Conservation (phyloP, 805 yeast genomes). For the Kuraishia hungarica region DNA sequence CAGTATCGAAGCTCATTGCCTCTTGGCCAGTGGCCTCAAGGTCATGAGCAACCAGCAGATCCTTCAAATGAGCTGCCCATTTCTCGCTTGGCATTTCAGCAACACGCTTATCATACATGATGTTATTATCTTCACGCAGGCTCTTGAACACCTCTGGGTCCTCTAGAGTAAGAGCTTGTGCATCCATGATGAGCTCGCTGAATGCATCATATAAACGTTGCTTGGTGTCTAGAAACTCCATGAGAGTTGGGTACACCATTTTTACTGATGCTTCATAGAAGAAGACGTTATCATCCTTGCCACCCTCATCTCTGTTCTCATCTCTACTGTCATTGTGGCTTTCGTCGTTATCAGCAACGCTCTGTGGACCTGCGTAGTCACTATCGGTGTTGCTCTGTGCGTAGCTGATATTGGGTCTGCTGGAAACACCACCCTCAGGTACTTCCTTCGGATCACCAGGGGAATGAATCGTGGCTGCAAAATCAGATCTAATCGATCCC, state of each 20-base stretch:
- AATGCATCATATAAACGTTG: conserved; percentile 61
- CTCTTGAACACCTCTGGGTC: conserved; percentile 72
- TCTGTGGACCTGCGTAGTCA: background rate
- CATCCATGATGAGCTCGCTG: conserved; percentile 50
- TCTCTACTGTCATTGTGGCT: background rate
- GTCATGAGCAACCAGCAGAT: conserved; percentile 26
- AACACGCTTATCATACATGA: conserved; percentile 29
- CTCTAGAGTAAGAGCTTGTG: conserved; percentile 59
- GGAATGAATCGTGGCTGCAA: background rate
- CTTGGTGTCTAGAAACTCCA: conserved; percentile 70
- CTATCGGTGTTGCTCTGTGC: background rate
- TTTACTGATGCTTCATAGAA: conserved; percentile 25
- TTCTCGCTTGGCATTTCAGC: conserved; percentile 36
- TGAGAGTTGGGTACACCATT: conserved; percentile 33
- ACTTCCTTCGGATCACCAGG: background rate
- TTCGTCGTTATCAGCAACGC: background rate
- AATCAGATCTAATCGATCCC: background rate
- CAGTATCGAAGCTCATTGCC: conserved; percentile 14
- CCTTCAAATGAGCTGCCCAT: conserved; percentile 37
- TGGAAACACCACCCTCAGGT: background rate
- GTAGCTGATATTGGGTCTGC: background rate
- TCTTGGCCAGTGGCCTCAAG: background rate
- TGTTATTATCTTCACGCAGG: conserved; percentile 46
- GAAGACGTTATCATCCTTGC: conserved; percentile 10
- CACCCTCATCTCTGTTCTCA: background rate